phyloP scores from a whole-genome alignment of 495 filamentous ascomycete genomes.

The Filosporella fistucella region DNA sequence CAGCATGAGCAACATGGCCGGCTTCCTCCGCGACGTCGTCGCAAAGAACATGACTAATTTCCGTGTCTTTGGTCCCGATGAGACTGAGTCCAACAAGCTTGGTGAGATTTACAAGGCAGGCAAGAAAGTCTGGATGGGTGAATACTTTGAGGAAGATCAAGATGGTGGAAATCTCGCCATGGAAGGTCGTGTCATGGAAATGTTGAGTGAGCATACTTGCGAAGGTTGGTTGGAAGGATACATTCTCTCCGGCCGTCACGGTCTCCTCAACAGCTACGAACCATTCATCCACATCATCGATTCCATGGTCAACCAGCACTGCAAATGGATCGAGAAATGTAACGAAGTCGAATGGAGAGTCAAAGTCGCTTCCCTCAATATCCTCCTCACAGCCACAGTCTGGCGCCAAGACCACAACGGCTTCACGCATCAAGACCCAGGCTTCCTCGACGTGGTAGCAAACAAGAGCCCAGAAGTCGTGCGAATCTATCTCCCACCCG shows the following conservation, averaged over 20 bases:
- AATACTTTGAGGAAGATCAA: slow-evolving; percentile 66
- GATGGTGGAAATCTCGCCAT: slow-evolving; percentile 63
- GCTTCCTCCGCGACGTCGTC: slow-evolving; percentile 58
- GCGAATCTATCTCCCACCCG: slow-evolving; percentile 71
- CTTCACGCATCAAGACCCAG: slow-evolving; percentile 74
- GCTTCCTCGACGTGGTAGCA: slow-evolving; percentile 68
- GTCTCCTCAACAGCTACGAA: slow-evolving; percentile 72
- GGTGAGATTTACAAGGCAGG: slow-evolving; percentile 59
- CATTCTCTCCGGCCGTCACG: slow-evolving; percentile 64
- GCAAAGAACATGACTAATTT: slow-evolving; percentile 56
- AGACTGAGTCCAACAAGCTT: slow-evolving; percentile 75
- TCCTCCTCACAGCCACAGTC: slow-evolving; percentile 68
- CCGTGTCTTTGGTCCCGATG: slow-evolving; percentile 70
- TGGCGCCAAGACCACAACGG: slow-evolving; percentile 79
- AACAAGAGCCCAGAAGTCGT: slow-evolving; percentile 74
- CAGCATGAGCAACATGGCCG: slow-evolving; percentile 63
- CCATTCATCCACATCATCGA: slow-evolving; percentile 77
- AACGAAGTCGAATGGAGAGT: slow-evolving; percentile 66
- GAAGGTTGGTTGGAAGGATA: slow-evolving; percentile 78
- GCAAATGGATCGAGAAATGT: slow-evolving; percentile 77
- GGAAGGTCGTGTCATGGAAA: slow-evolving; percentile 70
- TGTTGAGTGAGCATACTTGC: slow-evolving; percentile 69
- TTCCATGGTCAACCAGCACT: slow-evolving; percentile 76
- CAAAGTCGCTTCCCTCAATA: slow-evolving; percentile 66
- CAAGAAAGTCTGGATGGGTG: slow-evolving; percentile 74